A percentile compares a stretch with the other conserved stretches of the same genome.
Conservation (phyloP, 345 rosid species). For the Brassica incana region DNA sequence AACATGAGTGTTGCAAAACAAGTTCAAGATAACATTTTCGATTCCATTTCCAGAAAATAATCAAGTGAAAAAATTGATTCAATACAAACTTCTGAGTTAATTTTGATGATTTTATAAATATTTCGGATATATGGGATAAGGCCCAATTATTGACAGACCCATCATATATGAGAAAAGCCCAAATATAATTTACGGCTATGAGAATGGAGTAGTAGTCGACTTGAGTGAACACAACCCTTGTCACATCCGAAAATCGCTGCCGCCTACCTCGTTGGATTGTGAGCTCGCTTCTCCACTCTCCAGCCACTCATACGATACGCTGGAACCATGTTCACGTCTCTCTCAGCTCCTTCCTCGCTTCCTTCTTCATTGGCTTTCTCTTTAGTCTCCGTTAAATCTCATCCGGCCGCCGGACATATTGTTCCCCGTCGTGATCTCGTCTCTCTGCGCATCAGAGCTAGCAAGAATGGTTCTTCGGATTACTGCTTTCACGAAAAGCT, state of each 20-base stretch:
- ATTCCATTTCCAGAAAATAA: not conserved
- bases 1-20: not conserved
- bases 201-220: no score
- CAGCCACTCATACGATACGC: slow-evolving; percentile 14
- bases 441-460: slow-evolving; percentile 34
- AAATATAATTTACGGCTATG: no score
- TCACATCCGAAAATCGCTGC: slow-evolving; percentile 1
- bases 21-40: not conserved
- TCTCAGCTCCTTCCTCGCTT: slow-evolving; percentile 25
- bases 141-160: no score
- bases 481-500: slow-evolving; percentile 35
- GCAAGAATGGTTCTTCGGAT: slow-evolving; percentile 15
- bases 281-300: not conserved
- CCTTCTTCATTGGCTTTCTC: slow-evolving; percentile 29
- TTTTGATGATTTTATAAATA: no score
- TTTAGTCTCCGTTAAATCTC: slow-evolving; percentile 34
- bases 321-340: slow-evolving; percentile 40
- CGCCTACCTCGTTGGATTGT: slow-evolving; percentile 3
- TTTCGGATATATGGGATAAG: no score
- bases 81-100: no score
- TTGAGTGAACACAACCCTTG: not conserved
- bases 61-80: not conserved
- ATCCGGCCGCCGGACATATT: slow-evolving; percentile 30
- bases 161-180: no score
- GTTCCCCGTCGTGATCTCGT: slow-evolving; percentile 26